Conservation (phyloP, 2,329 filamentous ascomycete species). For the Fusarium drepaniforme region DNA sequence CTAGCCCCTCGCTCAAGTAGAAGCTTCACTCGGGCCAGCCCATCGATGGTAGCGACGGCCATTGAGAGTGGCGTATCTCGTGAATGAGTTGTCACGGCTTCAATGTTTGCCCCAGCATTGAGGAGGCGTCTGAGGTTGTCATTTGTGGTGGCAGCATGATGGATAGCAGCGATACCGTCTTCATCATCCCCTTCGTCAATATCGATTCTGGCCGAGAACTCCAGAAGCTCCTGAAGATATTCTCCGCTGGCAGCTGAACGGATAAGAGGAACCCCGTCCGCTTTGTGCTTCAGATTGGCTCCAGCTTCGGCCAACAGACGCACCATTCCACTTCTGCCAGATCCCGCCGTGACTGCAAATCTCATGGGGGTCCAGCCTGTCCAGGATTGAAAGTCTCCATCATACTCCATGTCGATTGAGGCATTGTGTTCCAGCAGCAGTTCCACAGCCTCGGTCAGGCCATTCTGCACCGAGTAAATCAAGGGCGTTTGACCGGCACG, state of each 20-base stretch:
- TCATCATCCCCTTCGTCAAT: not conserved
- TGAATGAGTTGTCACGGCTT: fast-evolving
- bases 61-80: not conserved
- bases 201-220: not conserved
- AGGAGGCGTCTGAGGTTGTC: not conserved
- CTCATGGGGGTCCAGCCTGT: not conserved
- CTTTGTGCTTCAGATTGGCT: not conserved
- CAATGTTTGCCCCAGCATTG: not conserved
- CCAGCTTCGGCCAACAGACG: conserved; percentile 2
- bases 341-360: not conserved
- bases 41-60: not conserved
- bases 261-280: not conserved
- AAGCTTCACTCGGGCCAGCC: not conserved
- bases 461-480: not conserved
- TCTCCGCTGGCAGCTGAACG: not conserved
- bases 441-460: fast-evolving
- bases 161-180: not conserved
- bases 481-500: fast-evolving
- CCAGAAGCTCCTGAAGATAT: not conserved
- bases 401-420: not conserved
- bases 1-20: not conserved
- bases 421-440: not conserved
- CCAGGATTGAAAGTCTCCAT: not conserved
- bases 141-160: not conserved
- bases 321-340: not conserved